phyloP scores from a whole-genome alignment of 345 rosid species.

The Anacardium occidentale region DNA sequence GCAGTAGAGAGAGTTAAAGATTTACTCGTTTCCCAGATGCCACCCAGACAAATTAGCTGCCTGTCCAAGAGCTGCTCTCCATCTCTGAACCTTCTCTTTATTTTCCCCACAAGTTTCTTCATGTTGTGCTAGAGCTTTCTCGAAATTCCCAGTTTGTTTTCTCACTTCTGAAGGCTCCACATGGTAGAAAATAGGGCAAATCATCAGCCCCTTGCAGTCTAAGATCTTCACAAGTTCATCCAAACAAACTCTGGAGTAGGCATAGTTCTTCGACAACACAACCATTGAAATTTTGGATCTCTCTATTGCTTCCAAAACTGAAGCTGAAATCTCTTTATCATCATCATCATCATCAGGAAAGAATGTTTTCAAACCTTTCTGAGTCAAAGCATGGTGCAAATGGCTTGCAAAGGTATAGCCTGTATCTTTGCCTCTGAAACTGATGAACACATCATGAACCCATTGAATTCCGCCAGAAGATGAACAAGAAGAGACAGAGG shows the following conservation, averaged over 20 bases:
- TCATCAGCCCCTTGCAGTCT: neutral
- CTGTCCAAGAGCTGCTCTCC: constrained; percentile 20
- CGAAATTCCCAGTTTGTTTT: constrained; percentile 14
- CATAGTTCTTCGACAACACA: too few relatives aligned
- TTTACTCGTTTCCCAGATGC: constrained; percentile 16
- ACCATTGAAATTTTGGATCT: neutral
- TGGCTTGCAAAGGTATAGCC: neutral
- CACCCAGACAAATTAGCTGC: constrained; percentile 25
- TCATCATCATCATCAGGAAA: neutral
- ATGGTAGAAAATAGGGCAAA: neutral
- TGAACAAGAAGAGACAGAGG: neutral
- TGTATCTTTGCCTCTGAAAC: neutral
- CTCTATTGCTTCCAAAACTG: neutral
- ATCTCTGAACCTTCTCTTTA: constrained; percentile 12
- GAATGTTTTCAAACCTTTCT: neutral
- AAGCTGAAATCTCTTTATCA: neutral
- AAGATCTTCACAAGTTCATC: neutral
- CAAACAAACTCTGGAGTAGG: too few relatives aligned
- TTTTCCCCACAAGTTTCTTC: neutral
- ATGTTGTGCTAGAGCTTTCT: neutral
- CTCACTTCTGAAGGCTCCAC: constrained; percentile 6
- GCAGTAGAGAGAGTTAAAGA: neutral
- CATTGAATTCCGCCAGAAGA: neutral
- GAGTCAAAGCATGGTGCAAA: neutral
- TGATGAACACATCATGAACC: neutral